Evolutionary conservation across 208 protist genomes (phyloP), one percentile per base, ranked within the genome.

Genomic region (Acanthamoeba lenticulata): DNA sequence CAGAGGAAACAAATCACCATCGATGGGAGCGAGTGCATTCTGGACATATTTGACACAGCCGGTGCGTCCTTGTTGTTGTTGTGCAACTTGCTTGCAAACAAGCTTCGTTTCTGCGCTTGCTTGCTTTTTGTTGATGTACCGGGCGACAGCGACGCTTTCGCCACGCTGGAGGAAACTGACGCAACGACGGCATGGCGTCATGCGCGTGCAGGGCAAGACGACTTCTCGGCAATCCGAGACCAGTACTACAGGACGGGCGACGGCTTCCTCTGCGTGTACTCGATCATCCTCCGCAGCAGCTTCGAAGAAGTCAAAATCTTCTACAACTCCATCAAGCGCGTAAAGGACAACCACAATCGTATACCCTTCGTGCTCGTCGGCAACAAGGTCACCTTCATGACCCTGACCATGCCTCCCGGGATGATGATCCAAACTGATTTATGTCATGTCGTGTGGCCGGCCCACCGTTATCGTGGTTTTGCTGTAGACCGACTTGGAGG

Each of bases 281-380:
- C 94, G 15, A 97, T 98, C 32, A 97, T 95, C 32, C 90, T 94
- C 34, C 45, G 96, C 49, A 94, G 90, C 36, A 96, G 96, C 17
- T 98, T 97, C 72, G 96, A 98, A 83, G 97, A 98, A 93, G 89
- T 98, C 38, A 45, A 36, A 6, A 79, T 88, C 47, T 97, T 98
- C 44, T 90, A 93, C 77, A 96, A 98, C 40, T 94, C 98, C 81
- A 98, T 98, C 42, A 72, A 98, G 40, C 93, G 96, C 85, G 97
- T 97, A 0, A 98, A 97, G 62, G 97, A 97, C 69, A 67, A 47
- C 38, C 93, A 95, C 77, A 52, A 83, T 38, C 67, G 67, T 15
- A 47, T 95, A 19, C 95, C 95, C 52, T 97, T 97, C 62, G 96
- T 97, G 21, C n/a, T 98, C 0, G 49, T 97, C 29, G 97, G 94